phyloP scores from a whole-genome alignment of 352 stramenopile species.

The Pythium aquatile region DNA sequence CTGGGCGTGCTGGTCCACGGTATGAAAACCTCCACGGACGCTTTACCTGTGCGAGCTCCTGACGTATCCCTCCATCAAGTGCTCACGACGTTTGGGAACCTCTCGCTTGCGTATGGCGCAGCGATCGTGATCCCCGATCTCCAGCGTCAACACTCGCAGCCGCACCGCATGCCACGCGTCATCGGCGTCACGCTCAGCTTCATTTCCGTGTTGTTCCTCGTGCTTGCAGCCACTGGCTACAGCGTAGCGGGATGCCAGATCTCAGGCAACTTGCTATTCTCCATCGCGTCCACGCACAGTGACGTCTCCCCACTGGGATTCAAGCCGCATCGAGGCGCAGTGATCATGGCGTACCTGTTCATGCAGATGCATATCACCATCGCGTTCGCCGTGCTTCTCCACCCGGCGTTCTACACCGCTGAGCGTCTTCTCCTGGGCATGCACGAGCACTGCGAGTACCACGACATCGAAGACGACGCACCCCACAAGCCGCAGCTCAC shows the following conservation, averaged over 20 bases:
- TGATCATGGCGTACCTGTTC: slow-evolving; percentile 33
- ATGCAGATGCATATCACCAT: slow-evolving; percentile 47
- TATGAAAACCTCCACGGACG: slow-evolving; percentile 18
- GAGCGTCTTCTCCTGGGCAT: slow-evolving; percentile 30
- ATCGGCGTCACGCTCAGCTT: slow-evolving; percentile 31
- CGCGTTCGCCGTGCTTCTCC: slow-evolving; percentile 32
- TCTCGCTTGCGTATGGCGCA: slow-evolving; percentile 36
- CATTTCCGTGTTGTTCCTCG: slow-evolving; percentile 32
- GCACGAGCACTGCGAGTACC: slow-evolving; percentile 14
- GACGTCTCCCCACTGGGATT: slow-evolving; percentile 26
- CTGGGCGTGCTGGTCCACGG: slow-evolving; percentile 26
- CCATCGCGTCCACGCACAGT: slow-evolving; percentile 18
- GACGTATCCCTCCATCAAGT: slow-evolving; percentile 25
- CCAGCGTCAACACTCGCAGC: slow-evolving; percentile 33
- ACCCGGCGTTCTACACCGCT: slow-evolving; percentile 29
- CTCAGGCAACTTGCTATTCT: slow-evolving; percentile 35
- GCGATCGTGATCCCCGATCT: slow-evolving; percentile 38
- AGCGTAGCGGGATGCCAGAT: slow-evolving; percentile 32
- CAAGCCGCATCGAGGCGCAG: slow-evolving; percentile 15
- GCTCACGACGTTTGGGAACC: slow-evolving; percentile 30
- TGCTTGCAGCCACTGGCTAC: slow-evolving; percentile 28
- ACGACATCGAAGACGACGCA: slow-evolving; percentile 9
- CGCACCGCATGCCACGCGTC: slow-evolving; percentile 35
- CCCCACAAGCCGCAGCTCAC: neutral
- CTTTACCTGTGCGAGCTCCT: slow-evolving; percentile 12